Conservation (phyloP, 2,329 filamentous ascomycete genomes). For the Samsoniella hepiali region DNA sequence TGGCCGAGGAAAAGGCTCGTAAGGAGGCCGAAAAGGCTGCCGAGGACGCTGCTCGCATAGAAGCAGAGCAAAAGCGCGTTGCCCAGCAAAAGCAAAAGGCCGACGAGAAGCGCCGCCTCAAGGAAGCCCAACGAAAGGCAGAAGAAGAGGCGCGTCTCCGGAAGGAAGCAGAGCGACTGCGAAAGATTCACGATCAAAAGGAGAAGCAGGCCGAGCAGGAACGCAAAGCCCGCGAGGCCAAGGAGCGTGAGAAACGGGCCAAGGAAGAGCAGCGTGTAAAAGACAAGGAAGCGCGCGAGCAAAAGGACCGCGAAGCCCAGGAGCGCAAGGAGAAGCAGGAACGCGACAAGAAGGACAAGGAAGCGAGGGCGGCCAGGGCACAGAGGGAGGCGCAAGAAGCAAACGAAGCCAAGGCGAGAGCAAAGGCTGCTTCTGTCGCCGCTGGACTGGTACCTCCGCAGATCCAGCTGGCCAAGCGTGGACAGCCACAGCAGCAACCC, state of each 20-base stretch:
- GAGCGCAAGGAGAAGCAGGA: conserved; percentile 60
- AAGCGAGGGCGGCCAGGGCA: conserved; percentile 53
- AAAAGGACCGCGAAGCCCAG: conserved; percentile 65
- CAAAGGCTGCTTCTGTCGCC: conserved; percentile 66
- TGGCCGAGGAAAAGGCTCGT: conserved; percentile 86
- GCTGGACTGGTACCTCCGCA: conserved; percentile 11
- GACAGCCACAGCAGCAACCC: conserved; percentile 35
- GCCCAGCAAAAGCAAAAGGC: conserved; percentile 79
- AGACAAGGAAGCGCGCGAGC: conserved; percentile 74
- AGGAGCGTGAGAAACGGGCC: conserved; percentile 73
- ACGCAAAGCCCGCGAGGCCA: conserved; percentile 64
- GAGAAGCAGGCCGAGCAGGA: conserved; percentile 83
- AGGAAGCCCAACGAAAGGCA: conserved; percentile 83
- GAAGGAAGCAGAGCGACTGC: conserved; percentile 82
- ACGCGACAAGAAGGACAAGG: conserved; percentile 60
- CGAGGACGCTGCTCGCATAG: conserved; percentile 74
- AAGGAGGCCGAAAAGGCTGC: conserved; percentile 86
- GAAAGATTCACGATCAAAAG: conserved; percentile 76
- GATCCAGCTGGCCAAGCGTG: conserved; percentile 28
- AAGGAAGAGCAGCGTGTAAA: conserved; percentile 78
- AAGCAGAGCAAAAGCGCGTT: conserved; percentile 71
- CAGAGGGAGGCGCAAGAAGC: conserved; percentile 56
- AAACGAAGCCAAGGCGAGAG: conserved; percentile 54
- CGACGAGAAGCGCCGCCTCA: conserved; percentile 89
- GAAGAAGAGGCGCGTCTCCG: conserved; percentile 83